Base-by-base conservation (phyloP, 208 protist genomes). In the Herpetomonas samuelpessoai region DNA sequence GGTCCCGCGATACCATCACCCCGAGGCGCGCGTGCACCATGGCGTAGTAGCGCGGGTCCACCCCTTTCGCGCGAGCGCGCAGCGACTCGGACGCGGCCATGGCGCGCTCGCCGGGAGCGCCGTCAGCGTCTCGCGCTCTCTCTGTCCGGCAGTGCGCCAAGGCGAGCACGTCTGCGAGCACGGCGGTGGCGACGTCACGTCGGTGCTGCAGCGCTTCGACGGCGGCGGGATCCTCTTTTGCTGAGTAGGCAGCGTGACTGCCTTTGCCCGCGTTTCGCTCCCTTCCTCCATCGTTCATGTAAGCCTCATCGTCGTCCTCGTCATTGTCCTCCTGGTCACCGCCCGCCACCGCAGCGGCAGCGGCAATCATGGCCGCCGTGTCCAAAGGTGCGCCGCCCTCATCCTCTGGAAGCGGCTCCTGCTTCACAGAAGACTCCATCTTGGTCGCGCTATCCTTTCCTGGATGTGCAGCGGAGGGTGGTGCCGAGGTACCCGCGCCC, bases 1-100 rank as follows among this genome's bases (percentile, higher is more conserved):
- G 75, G 41, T 92, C 69, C 16, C 88, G 84, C 3, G 82, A 74
- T 6, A 88, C 82, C 65, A 94, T 76, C 21, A 92, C 71, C 28
- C 82, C 82, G 18, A 94, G 66, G 1, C 88, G 78, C 2, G 88
- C 84, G 65, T 94, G 86, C 35, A 91, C 82, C 88, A 94, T 91
- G 14, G 76, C 66, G 74, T 83, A 94, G 51, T 81, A 94, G 14
- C 56, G 57, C 10, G 81, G 50, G 57, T 83, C 61, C 3, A 94
- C 59, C 0, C 80, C 75, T 19, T 41, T 44, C 21, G 84, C 58
- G 25, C 56, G 52, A 31, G 63, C 54, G 6, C 31, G 64, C 1
- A 65, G 48, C 26, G 59, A 61, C 1, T 46, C 62, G 0, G 74
- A 56, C 31, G 64, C 16, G 21, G 52, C 6, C 21, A 70, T 7